Evolutionary conservation across 768 basidiomycete genomes (phyloP).

Genomic region (Strobilomyces echinocephalus): DNA sequence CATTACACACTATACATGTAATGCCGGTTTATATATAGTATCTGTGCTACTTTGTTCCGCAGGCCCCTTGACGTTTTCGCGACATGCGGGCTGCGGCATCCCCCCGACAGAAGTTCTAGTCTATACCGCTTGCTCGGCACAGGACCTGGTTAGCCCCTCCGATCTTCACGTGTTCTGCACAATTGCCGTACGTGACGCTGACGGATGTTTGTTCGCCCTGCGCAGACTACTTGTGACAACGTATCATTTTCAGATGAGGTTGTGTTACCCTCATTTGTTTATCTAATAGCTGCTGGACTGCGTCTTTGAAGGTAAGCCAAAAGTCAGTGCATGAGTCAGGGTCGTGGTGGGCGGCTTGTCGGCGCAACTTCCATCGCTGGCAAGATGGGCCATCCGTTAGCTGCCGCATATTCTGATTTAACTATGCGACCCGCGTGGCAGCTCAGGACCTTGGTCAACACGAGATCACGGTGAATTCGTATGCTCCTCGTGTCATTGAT

Average conservation of each 20-base stretch:
- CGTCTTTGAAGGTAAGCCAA: no score
- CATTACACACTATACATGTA: conserved; percentile 1
- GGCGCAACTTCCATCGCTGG: conserved; percentile 30
- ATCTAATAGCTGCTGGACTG: no score
- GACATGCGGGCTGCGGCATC: not conserved
- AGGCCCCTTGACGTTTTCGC: not conserved
- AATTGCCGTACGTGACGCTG: no score
- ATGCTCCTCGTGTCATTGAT: conserved; percentile 34
- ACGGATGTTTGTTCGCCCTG: not conserved
- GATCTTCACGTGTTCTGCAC: not conserved
- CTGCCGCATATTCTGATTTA: conserved; percentile 22
- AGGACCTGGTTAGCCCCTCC: no score
- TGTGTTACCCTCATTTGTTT: no score
- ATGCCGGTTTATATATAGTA: conserved; percentile 2
- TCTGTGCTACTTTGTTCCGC: not conserved
- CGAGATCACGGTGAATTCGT: conserved; percentile 38
- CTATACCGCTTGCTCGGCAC: not conserved
- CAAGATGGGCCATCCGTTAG: conserved; percentile 3
- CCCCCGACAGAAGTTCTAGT: not conserved
- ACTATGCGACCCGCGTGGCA: not conserved
- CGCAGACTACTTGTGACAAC: no score
- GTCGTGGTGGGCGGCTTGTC: conserved; percentile 51
- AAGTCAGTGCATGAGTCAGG: no score
- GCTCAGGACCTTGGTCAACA: conserved; percentile 31
- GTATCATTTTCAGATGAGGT: no score